Base-by-base conservation (phyloP, 495 filamentous ascomycete species). In the Penicillium canariense region DNA sequence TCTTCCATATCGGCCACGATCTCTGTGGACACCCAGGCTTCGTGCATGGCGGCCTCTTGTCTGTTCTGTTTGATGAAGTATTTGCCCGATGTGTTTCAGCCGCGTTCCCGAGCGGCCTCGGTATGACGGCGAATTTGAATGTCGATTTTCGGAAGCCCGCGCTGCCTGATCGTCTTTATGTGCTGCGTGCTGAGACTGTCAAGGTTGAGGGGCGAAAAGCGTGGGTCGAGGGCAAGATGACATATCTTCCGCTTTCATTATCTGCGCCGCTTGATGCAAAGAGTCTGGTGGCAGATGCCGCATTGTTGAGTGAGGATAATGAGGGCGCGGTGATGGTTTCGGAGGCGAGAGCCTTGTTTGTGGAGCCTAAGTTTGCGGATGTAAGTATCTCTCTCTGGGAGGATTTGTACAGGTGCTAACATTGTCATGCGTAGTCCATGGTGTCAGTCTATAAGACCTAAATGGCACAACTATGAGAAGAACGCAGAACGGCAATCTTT, bases 341-440 rank as follows among this genome's bases (percentile, higher is more conserved):
- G 26, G 87, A 91, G 69, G 89, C 85, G 26, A 86, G 83, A 64
- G 93, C 88, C 10, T 77, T 97, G 58, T 97, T 95, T 70, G 78
- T 97, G 49, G 90, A 95, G 68, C 93, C 93, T 3, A 91, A 82
- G 69, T 81, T 89, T 67, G 90, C 89, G 15, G 80, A 85, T 86
- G 67, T 68, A 80, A 83, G 58, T 62, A 17, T 48, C 18, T 31
- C 12, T 22, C 36, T 50, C 18, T n/a, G 23, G 15, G 42, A 42
- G 38, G 7, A 18, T 3, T n/a, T 9, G 11, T 10, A 28, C 22
- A 23, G 38, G 47, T 48, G 48, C 66, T 68, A 55, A 63, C 50
- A 18, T 14, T 5, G n/a, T 38, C 17, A 48, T 3, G 10, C 27
- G 11, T 25, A 76, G 73, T 70, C 69, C 2, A 76, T 76, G 69